Evolutionary conservation across 257 asterid genomes (phyloP).

Genomic region (Fraxinus anomala): DNA sequence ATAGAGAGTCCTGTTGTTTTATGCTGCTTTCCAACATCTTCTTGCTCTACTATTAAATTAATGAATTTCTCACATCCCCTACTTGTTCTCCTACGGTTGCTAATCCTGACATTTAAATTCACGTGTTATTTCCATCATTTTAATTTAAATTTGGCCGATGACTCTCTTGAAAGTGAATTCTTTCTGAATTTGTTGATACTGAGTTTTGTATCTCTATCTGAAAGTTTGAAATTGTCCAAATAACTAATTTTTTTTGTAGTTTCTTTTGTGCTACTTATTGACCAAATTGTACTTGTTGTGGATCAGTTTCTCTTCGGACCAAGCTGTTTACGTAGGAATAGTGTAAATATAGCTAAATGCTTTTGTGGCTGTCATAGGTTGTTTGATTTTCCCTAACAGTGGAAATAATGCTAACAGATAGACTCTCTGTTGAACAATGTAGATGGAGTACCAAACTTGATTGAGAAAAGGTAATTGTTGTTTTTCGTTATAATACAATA

Average conservation of each 20-base stretch:
- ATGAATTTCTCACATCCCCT: neutral
- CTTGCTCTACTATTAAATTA: neutral
- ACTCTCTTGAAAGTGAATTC: neutral
- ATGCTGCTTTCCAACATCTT: neutral
- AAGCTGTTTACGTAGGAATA: neutral
- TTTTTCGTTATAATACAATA: neutral
- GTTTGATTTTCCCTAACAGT: slow-evolving; percentile 3
- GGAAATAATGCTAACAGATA: slow-evolving; percentile 42
- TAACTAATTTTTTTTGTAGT: neutral
- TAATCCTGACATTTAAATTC: neutral
- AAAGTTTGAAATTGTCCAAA: neutral
- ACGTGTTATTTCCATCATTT: neutral
- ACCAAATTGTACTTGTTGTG: neutral
- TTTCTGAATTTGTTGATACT: neutral
- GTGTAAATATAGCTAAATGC: neutral
- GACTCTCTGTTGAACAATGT: slow-evolving; percentile 45
- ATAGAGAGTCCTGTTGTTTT: neutral
- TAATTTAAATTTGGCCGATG: neutral
- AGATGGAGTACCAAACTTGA: slow-evolving; percentile 38
- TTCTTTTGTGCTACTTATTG: neutral
- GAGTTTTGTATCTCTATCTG: neutral
- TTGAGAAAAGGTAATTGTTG: slow-evolving; percentile 48
- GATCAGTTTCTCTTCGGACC: neutral
- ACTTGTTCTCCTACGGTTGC: neutral
- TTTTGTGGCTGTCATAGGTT: neutral